Percentiles rank a stretch among this genome's conserved stretches.
Evolutionary conservation across 768 basidiomycete genomes (phyloP).

Genomic region (Russula brevipes): DNA sequence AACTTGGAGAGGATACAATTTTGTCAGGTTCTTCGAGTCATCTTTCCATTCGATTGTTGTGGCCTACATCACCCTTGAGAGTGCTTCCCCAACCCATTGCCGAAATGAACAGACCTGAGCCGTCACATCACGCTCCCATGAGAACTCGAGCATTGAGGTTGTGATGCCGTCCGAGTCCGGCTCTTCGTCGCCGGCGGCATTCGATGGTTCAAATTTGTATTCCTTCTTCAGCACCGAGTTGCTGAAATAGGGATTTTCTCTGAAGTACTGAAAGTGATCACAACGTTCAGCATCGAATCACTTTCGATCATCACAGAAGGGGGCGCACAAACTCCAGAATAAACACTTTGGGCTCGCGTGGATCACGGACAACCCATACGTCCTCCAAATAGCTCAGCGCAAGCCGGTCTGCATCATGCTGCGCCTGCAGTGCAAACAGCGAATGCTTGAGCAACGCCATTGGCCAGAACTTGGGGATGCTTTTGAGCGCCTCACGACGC

Average conservation of each 20-base stretch:
- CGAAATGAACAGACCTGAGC: conserved; percentile 43
- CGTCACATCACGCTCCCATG: conserved; percentile 70
- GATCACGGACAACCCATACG: conserved; percentile 73
- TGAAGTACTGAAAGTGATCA: conserved; percentile 55
- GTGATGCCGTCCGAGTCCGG: conserved; percentile 73
- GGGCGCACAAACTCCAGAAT: conserved; percentile 82
- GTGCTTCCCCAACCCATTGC: background rate
- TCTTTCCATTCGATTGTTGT: conserved; percentile 80
- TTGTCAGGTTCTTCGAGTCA: conserved; percentile 67
- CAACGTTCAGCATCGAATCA: conserved; percentile 4
- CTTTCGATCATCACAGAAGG: conserved; percentile 11
- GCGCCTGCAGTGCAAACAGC: conserved; percentile 56
- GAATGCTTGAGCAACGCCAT: conserved; percentile 72
- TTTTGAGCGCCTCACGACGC: conserved; percentile 60
- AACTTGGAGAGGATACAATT: conserved; percentile 62
- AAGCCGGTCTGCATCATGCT: conserved; percentile 71
- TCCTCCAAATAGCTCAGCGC: conserved; percentile 84
- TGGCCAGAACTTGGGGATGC: conserved; percentile 80
- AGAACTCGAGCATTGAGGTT: conserved; percentile 71
- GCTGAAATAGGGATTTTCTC: conserved; percentile 78
- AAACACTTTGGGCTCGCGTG: conserved; percentile 71
- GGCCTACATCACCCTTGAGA: conserved; percentile 38
- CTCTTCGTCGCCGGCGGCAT: conserved; percentile 48
- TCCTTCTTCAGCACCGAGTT: conserved; percentile 76
- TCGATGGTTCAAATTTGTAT: conserved; percentile 62